Percentiles rank a stretch among this genome's conserved stretches.
Evolutionary conservation across 345 rosid genomes (phyloP).

Genomic region (Erodium maritimum): DNA sequence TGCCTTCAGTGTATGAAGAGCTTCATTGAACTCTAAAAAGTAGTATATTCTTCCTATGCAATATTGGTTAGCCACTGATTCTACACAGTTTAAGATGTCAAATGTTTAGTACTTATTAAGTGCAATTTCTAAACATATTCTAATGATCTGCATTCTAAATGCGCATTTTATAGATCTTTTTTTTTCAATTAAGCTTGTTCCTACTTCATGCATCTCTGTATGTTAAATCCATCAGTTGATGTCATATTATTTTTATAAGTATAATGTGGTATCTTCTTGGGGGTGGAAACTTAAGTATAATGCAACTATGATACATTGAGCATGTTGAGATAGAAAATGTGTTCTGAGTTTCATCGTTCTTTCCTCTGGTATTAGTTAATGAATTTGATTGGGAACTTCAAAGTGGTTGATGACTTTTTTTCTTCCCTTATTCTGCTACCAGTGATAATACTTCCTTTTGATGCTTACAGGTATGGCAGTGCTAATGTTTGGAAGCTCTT

Average conservation of each 20-base stretch:
- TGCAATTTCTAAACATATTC: not conserved
- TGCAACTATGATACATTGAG: not conserved
- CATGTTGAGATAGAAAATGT: not conserved
- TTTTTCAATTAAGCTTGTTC: not conserved
- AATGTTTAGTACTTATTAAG: too few species aligned
- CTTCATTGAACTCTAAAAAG: too few species aligned
- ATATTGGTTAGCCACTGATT: too few species aligned
- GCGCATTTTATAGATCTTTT: not conserved
- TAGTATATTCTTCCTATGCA: too few species aligned
- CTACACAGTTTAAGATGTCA: too few species aligned
- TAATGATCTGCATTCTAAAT: too few species aligned
- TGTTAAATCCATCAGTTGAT: not conserved
- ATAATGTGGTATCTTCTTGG: not conserved
- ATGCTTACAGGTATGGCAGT: constrained; percentile 69
- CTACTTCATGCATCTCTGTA: too few species aligned
- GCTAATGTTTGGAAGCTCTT: constrained; percentile 90
- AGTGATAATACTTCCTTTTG: not conserved
- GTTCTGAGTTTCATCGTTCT: not conserved
- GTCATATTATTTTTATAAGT: not conserved
- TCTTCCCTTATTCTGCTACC: constrained; percentile 3
- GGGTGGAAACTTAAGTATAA: not conserved
- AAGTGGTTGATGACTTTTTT: not conserved
- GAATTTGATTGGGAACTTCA: not conserved
- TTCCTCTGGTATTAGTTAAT: not conserved
- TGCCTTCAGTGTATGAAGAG: too few species aligned